These are phyloP conservation scores for Pythium apleroticum DNA, from an alignment of 352 stramenopile species.

Conservation along the genomic window DNA sequence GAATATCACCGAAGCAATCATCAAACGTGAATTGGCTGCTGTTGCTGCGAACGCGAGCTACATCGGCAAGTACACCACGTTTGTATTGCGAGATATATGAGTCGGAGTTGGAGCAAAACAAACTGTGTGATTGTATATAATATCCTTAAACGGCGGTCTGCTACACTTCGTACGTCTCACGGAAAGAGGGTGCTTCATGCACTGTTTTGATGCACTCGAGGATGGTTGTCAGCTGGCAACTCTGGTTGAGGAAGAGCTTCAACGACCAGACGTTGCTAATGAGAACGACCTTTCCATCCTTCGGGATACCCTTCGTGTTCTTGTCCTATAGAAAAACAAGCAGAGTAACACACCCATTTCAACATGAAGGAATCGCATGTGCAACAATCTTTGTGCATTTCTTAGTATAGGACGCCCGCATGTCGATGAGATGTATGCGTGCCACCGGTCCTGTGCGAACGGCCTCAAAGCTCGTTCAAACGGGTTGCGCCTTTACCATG, in stretches of 20 bases:
- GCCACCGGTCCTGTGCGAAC: background rate
- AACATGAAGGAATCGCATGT: background rate
- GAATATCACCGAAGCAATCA: background rate
- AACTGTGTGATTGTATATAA: too few relatives aligned
- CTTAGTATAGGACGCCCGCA: background rate
- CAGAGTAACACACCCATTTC: too few relatives aligned
- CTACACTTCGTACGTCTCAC: too few relatives aligned
- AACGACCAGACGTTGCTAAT: slow-evolving; percentile 4
- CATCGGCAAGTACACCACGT: background rate
- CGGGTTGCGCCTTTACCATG: background rate
- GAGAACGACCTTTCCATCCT: background rate
- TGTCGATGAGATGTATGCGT: slow-evolving; percentile 14
- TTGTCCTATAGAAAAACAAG: slow-evolving; percentile 6
- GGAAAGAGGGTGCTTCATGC: too few relatives aligned
- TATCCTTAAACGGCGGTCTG: too few relatives aligned
- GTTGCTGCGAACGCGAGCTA: background rate
- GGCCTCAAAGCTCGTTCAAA: slow-evolving; percentile 2
- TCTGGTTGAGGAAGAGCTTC: background rate
- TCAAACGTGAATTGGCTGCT: background rate
- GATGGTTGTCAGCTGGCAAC: slow-evolving; percentile 11
- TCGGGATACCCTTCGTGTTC: background rate
- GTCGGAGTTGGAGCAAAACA: too few relatives aligned
- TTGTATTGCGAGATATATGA: background rate
- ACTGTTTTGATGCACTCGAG: slow-evolving; percentile 1
- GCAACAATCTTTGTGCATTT: slow-evolving; percentile 7